Evolutionary conservation across 345 rosid genomes (phyloP).

Genomic region (Noccaea bulbosa): DNA sequence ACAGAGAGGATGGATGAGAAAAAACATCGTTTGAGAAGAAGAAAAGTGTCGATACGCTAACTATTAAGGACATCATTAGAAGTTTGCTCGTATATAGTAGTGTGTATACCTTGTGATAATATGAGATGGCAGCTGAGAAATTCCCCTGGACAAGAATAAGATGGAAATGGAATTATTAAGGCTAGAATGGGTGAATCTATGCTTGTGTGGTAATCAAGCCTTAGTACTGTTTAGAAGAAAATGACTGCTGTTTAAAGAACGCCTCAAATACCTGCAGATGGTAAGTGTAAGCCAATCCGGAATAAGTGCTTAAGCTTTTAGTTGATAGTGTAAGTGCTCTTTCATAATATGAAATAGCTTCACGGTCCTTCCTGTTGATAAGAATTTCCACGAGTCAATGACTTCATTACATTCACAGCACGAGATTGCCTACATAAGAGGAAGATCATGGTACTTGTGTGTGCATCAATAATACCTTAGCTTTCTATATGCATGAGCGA

Average conservation of each 20-base stretch:
- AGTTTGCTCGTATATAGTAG: conserved; percentile 13
- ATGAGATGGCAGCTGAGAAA: conserved; percentile 77
- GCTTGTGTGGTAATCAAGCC: background rate
- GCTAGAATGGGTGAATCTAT: background rate
- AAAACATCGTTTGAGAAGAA: background rate
- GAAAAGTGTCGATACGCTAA: too few species aligned
- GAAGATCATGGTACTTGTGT: conserved; percentile 19
- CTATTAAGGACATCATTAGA: too few species aligned
- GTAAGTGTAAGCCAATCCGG: conserved; percentile 96
- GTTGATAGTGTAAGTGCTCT: conserved; percentile 80
- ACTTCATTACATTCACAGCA: background rate
- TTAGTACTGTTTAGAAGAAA: conserved; percentile 16
- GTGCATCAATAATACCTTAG: conserved; percentile 56
- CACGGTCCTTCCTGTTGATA: conserved; percentile 61
- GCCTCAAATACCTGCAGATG: conserved; percentile 74
- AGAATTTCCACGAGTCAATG: conserved; percentile 7
- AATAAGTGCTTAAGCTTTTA: conserved; percentile 86
- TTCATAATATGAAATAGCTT: conserved; percentile 80
- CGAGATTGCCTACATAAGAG: conserved; percentile 24
- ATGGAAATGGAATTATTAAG: conserved; percentile 10
- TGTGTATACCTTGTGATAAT: conserved; percentile 75
- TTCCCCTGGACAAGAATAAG: conserved; percentile 62
- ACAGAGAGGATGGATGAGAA: background rate
- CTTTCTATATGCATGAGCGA: conserved; percentile 88
- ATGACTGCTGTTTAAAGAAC: conserved; percentile 4